Conservation (phyloP, 2,329 filamentous ascomycete genomes). For the Talaromyces funiculosus region DNA sequence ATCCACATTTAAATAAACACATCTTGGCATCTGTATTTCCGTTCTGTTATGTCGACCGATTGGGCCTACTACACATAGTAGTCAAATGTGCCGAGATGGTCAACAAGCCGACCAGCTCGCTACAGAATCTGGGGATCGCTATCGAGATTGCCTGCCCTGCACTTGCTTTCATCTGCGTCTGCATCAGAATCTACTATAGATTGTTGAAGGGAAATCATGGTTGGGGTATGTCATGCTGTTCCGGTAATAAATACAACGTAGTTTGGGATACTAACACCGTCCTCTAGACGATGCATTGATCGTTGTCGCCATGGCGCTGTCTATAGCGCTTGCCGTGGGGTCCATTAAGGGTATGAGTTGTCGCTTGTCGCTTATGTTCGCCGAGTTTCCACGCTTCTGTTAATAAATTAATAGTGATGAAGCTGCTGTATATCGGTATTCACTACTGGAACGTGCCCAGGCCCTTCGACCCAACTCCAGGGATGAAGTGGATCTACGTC, state of each 20-base stretch:
- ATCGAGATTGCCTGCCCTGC: background rate
- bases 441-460: background rate
- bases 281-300: background rate
- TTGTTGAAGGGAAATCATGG: background rate
- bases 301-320: background rate
- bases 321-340: background rate
- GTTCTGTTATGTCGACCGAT: background rate
- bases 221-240: too few species aligned
- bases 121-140: background rate
- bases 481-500: background rate
- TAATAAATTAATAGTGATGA: too few species aligned
- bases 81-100: too few species aligned
- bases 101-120: background rate
- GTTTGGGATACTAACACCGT: background rate
- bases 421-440: background rate
- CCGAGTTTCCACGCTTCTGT: too few species aligned
- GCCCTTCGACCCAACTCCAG: background rate
- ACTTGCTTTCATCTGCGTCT: background rate
- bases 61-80: too few species aligned
- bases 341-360: background rate
- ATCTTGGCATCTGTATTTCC: background rate
- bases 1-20: too few species aligned
- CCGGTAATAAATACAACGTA: too few species aligned
- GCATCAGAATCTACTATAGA: background rate
- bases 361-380: too few species aligned